These are phyloP conservation scores for Crithidia bombi DNA, from an alignment of 208 protist species.

Conservation along the genomic window DNA sequence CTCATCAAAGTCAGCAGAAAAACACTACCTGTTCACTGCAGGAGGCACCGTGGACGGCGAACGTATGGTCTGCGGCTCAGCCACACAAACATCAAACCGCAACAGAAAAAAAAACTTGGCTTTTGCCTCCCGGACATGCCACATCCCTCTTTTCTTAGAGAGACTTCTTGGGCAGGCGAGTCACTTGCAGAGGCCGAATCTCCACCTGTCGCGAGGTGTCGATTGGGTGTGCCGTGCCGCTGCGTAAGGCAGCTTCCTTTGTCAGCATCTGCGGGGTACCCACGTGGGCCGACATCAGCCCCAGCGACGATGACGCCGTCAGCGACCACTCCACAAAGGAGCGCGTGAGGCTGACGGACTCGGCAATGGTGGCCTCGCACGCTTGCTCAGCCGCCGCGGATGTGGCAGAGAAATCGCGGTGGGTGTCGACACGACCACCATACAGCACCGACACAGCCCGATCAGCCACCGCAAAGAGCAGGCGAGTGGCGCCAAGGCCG, in stretches of 20 bases:
- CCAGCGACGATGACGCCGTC: slow-evolving; percentile 53
- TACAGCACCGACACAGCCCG: slow-evolving; percentile 45
- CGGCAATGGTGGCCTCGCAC: slow-evolving; percentile 27
- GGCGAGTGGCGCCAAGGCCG: slow-evolving; percentile 48
- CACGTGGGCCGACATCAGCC: slow-evolving; percentile 74
- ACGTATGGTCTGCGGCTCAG: too few relatives aligned
- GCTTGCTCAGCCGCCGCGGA: slow-evolving; percentile 26
- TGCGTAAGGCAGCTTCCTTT: slow-evolving; percentile 79
- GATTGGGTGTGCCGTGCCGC: slow-evolving; percentile 69
- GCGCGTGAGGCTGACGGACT: slow-evolving; percentile 46
- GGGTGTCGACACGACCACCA: slow-evolving; percentile 16
- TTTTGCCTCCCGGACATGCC: not conserved
- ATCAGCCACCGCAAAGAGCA: slow-evolving; percentile 68
- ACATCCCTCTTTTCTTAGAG: not conserved
- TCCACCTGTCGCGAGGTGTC: slow-evolving; percentile 66
- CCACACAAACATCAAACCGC: too few relatives aligned
- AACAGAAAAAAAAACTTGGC: not conserved
- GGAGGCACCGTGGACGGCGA: too few relatives aligned
- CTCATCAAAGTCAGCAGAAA: too few relatives aligned
- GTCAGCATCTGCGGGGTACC: slow-evolving; percentile 41
- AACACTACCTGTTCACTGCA: too few relatives aligned
- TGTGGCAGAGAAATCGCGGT: not conserved
- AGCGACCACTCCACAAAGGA: slow-evolving; percentile 75
- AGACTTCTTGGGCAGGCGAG: slow-evolving; percentile 23
- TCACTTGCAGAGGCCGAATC: slow-evolving; percentile 54